phyloP scores from a whole-genome alignment of 768 basidiomycete genomes.

The Podaxis sp. region DNA sequence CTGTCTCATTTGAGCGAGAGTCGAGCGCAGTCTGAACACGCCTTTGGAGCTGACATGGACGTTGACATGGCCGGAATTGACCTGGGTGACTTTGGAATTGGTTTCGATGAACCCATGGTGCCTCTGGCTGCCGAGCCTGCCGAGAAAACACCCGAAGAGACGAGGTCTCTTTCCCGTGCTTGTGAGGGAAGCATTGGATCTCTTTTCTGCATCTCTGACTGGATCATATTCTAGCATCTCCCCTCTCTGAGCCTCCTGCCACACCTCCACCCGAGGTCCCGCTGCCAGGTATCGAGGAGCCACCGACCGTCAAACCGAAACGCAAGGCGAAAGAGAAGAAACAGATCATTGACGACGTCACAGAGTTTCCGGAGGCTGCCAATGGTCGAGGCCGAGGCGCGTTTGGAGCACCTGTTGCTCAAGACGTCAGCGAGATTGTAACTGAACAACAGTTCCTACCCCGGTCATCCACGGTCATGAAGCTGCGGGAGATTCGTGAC shows the following conservation, averaged over 20 bases:
- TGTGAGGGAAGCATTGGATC: conserved; percentile 42
- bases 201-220: not conserved
- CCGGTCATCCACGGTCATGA: conserved; percentile 79
- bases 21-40: conserved; percentile 64
- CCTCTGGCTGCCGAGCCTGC: conserved; percentile 38
- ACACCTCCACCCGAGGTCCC: conserved; percentile 72
- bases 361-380: conserved; percentile 72
- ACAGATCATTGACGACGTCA: conserved; percentile 88
- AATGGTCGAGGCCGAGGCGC: conserved; percentile 57
- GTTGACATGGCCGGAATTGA: conserved; percentile 60
- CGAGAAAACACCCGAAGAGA: conserved; percentile 57
- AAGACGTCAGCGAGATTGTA: conserved; percentile 67
- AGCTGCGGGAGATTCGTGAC: conserved; percentile 79
- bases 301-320: conserved; percentile 28
- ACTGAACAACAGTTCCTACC: conserved; percentile 85
- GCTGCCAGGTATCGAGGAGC: conserved; percentile 44
- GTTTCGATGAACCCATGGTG: conserved; percentile 62
- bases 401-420: conserved; percentile 52
- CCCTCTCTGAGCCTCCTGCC: conserved; percentile 67
- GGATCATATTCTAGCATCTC: conserved; percentile 56
- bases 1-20: conserved; percentile 60
- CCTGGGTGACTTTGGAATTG: conserved; percentile 58
- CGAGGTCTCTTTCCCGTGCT: conserved; percentile 61
- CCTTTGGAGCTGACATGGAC: conserved; percentile 55
- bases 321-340: conserved; percentile 69